Evolutionary conservation across 257 asterid species (phyloP).

Genomic region (Solanum ossicruentum): DNA sequence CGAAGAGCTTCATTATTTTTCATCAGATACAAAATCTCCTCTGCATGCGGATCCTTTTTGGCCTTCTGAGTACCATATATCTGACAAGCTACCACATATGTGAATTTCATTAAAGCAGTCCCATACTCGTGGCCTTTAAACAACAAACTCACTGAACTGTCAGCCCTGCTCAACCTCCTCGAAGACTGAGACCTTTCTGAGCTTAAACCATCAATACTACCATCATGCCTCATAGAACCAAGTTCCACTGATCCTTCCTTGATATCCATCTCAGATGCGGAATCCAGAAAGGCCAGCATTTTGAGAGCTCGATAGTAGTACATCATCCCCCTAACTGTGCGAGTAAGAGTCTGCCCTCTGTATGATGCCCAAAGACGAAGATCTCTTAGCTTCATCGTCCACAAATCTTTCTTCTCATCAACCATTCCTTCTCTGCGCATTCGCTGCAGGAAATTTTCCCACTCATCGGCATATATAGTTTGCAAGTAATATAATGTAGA

Average conservation of each 20-base stretch:
- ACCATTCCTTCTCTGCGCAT: constrained; percentile 83
- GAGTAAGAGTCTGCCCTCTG: constrained; percentile 94
- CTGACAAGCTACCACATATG: constrained; percentile 97
- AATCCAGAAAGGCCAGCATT: constrained; percentile 95
- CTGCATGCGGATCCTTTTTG: constrained; percentile 93
- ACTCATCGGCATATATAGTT: constrained; percentile 90
- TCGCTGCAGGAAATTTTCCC: constrained; percentile 88
- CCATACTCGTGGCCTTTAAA: constrained; percentile 96
- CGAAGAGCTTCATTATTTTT: constrained; percentile 90
- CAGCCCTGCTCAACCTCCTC: constrained; percentile 68
- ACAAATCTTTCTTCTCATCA: constrained; percentile 60
- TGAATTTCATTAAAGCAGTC: constrained; percentile 87
- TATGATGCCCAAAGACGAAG: constrained; percentile 95
- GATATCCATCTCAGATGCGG: constrained; percentile 98
- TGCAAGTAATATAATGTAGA: constrained; percentile 88
- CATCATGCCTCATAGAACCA: constrained; percentile 52
- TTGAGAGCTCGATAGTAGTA: constrained; percentile 95
- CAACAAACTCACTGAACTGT: constrained; percentile 56
- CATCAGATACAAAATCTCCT: constrained; percentile 85
- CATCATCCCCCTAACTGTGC: constrained; percentile 99
- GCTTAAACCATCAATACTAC: constrained; percentile 27
- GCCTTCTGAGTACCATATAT: constrained; percentile 96
- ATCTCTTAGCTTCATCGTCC: constrained; percentile 73
- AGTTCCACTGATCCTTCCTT: constrained; percentile 73
- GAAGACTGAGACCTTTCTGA: constrained; percentile 46